Evolutionary conservation across 352 stramenopile species (phyloP).

Genomic region (Globisporangium viniferum): DNA sequence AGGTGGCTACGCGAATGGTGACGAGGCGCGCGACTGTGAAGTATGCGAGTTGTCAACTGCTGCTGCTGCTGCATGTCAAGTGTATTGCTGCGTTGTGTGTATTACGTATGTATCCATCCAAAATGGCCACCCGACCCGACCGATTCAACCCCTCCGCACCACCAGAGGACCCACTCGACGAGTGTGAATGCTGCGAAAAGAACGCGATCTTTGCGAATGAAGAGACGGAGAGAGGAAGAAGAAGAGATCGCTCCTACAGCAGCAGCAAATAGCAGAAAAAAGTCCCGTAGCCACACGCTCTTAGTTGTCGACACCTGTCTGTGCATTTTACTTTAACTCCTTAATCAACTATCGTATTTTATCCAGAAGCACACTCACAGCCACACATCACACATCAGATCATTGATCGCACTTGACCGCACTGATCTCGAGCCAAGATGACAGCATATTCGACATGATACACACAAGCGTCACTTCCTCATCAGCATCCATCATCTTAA

Average conservation of each 20-base stretch:
- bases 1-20: neutral
- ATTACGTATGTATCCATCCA: neutral
- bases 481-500: neutral
- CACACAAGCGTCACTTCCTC: neutral
- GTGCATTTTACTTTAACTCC: neutral
- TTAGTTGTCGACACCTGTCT: neutral
- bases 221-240: neutral
- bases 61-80: neutral
- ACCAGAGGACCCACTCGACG: neutral
- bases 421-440: no score
- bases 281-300: no score
- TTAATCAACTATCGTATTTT: conserved; percentile 11
- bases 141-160: neutral
- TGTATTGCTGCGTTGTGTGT: neutral
- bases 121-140: neutral
- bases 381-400: no score
- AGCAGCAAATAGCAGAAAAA: neutral
- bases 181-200: neutral
- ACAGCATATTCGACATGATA: no score
- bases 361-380: neutral
- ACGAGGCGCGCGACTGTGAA: neutral
- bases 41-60: neutral
- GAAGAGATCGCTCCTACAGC: neutral
- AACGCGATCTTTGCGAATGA: neutral
- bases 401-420: no score